These are phyloP conservation scores for Madurella fahalii DNA, from an alignment of 2,329 filamentous ascomycete genomes.

Conservation along the genomic window DNA sequence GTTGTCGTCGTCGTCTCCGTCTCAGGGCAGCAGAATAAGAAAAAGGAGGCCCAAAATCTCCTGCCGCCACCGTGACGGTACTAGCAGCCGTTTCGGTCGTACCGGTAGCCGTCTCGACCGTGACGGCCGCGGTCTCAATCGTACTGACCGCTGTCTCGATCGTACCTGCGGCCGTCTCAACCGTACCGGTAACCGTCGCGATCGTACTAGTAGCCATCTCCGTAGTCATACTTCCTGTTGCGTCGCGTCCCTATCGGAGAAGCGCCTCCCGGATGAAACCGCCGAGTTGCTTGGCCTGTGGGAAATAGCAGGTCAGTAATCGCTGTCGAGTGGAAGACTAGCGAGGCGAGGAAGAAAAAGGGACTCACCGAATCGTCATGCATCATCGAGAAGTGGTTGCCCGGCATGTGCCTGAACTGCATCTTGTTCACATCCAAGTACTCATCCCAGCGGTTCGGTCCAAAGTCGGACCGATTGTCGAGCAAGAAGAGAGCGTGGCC, in stretches of 20 bases:
- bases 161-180: neutral
- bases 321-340: neutral
- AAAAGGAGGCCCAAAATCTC: no score
- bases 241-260: neutral
- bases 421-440: constrained; percentile 60
- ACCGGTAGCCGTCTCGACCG: no score
- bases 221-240: neutral
- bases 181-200: neutral
- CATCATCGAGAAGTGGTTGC: constrained; percentile 77
- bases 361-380: constrained; percentile 47
- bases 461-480: constrained; percentile 69
- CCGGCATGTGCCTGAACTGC: constrained; percentile 62
- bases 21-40: neutral
- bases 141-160: no score
- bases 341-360: neutral
- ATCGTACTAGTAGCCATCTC: neutral
- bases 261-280: constrained; percentile 35
- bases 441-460: constrained; percentile 65
- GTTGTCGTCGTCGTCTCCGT: neutral
- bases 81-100: no score
- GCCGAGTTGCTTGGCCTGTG: constrained; percentile 36
- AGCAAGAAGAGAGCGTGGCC: constrained; percentile 65
- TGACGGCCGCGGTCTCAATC: no score
- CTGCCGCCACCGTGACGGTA: no score
- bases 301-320: constrained; percentile 18